Base-by-base conservation (phyloP, 148 eudicot genomes). In the Spergularia bocconei region DNA sequence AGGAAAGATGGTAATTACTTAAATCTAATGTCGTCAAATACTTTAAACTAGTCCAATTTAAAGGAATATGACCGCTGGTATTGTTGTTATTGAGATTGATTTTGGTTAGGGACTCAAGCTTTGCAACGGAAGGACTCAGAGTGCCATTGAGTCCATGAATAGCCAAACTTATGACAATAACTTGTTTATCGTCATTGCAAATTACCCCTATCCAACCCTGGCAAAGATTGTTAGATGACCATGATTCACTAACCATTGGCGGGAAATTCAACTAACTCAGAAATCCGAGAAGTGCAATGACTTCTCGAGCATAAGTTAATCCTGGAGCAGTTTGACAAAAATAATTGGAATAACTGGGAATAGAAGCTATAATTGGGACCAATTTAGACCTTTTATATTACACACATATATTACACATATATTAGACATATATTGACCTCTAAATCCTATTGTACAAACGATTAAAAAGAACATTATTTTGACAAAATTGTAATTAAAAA, bases 161-260 rank as follows among this genome's bases (percentile, higher is more conserved):
- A 0, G 89, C 87, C 87, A 92, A 83, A 70, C 89, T 86, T 52
- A 96, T 86, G 50, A 81, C 79, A 78, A 73, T 78, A 71, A 96
- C 93, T 39, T 89, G 78, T n/a, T 81, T 72, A 59, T 85, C 78
- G 2, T 74, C 74, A 85, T 85, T 73, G 69, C 99, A 96, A 70
- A 80, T 79, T 77, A 92, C 83, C 64, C 98, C 99, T 75, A 89
- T 82, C 99, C 99, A 96, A 60, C 85, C 89, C 48, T 60, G 70
- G 83, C 99, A 96, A 0, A 97, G 89, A 21, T 91, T 81, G 78
- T 96, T 88, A 53, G 91, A 92, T 0, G 87, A 78, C 99, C 99
- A 96, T 1, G 98, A 89, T 36, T 79, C 73, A 57, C 89, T 91
- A 76, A 96, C 93, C 82, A 79, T 81, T 2, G 77, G 11, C 3